Evolutionary conservation across 2,329 filamentous ascomycete species (phyloP).

Genomic region (Acephala macrosclerotiorum): DNA sequence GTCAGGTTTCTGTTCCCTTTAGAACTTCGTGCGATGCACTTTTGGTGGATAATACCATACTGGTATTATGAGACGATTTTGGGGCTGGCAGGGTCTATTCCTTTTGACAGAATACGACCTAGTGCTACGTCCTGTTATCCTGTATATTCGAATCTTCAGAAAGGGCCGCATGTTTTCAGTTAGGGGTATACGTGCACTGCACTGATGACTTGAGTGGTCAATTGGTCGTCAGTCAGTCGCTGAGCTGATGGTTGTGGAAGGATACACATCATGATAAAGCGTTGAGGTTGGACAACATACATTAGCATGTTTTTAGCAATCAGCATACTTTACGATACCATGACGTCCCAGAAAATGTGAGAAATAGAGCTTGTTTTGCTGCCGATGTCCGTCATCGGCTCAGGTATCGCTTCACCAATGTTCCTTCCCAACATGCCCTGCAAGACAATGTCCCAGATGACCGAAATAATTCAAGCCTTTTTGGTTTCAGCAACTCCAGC

Average conservation of each 20-base stretch:
- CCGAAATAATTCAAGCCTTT: constrained; percentile 13
- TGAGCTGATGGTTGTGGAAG: neutral
- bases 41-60: neutral
- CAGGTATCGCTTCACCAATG: constrained; percentile 4
- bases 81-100: constrained; percentile 1
- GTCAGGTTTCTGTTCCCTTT: neutral
- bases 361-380: neutral
- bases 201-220: neutral
- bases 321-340: neutral
- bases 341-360: neutral
- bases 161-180: neutral
- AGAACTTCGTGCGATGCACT: neutral
- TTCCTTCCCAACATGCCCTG: neutral
- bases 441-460: neutral
- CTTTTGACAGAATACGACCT: neutral
- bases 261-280: constrained; percentile 8
- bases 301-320: constrained; percentile 9
- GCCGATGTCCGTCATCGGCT: neutral
- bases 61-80: neutral
- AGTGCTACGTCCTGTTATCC: neutral
- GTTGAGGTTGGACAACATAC: constrained; percentile 7
- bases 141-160: neutral
- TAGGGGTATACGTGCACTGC: neutral
- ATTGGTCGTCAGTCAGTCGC: neutral
- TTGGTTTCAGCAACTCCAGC: constrained; percentile 33